Evolutionary conservation across 2,329 filamentous ascomycete species (phyloP), one percentile per base, ranked within the genome.

Genomic region (Cyclaneusma minus): DNA sequence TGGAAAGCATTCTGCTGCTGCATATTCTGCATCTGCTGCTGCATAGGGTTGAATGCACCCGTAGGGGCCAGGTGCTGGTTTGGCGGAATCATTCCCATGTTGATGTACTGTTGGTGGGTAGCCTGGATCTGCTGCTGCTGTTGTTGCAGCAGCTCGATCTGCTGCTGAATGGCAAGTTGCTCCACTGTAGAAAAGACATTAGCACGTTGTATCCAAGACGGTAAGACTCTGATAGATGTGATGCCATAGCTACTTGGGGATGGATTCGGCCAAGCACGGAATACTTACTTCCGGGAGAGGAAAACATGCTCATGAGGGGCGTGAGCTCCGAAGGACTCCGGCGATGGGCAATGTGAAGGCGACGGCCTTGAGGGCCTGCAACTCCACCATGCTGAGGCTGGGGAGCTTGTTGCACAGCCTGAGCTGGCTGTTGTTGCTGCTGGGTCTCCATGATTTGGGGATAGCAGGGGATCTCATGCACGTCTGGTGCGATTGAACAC

Each of bases 41-140:
- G 84, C 53, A 85, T 60, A 46, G 75, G 76, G 58, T 76, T 78
- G 62, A 81, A 89, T 35, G 62, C 62, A 43, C 65, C 67, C 39
- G 71, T 73, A 35, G 72, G 69, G 40, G 70, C 72, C 32, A 94
- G 62, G 41, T 72, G 68, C 57, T 94, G 87, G 45, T 80, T 78
- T 28, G 81, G 77, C 41, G 79, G 77, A 44, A 95, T 75, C 68
- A 95, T 84, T 52, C 83, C 83, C 80, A 94, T 85, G 54, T 89
- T 93, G 45, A 93, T 78, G 62, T 93, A 94, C 58, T 95, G 87
- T 57, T 94, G 85, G 48, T 94, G 84, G 37, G 83, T 89, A 43
- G 83, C 83, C 56, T 91, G 82, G 48, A 95, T 91, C 52, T 94
- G 85, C 55, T 95, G 85, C 52, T 95, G 89, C 54, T 95, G 89